Percentiles rank a stretch among this genome's conserved stretches.
These are phyloP conservation scores for Colletotrichum simmondsii DNA, from an alignment of 2,329 filamentous ascomycete genomes.

Conservation along the genomic window DNA sequence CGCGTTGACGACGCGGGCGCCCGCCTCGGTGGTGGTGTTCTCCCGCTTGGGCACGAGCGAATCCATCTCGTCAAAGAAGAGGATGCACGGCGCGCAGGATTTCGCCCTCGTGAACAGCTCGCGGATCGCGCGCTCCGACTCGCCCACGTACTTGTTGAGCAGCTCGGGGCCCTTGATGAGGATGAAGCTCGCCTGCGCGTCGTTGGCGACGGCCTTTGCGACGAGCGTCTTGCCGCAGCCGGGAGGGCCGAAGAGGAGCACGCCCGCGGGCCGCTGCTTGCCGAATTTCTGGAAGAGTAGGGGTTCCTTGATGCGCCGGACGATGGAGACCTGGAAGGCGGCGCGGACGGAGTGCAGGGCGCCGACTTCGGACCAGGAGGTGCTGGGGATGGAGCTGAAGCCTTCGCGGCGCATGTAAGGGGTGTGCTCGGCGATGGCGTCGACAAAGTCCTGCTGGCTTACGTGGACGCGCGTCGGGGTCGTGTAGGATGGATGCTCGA, in stretches of 20 bases:
- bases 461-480: conserved; percentile 41
- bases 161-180: conserved; percentile 96
- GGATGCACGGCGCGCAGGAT: conserved; percentile 88
- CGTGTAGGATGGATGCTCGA: conserved; percentile 36
- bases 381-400: conserved; percentile 92
- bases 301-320: conserved; percentile 87
- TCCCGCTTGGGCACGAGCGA: conserved; percentile 89
- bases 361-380: conserved; percentile 93
- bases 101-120: conserved; percentile 92
- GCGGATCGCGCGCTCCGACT: conserved; percentile 91
- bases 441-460: conserved; percentile 73
- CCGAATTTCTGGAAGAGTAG: conserved; percentile 81
- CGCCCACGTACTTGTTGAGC: conserved; percentile 97
- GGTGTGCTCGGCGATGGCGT: conserved; percentile 72
- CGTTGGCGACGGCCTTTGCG: conserved; percentile 95
- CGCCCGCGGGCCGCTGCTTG: conserved; percentile 84
- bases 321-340: conserved; percentile 86
- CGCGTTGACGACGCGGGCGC: conserved; percentile 91
- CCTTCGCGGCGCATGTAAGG: conserved; percentile 85
- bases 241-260: conserved; percentile 95
- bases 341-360: conserved; percentile 83
- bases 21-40: conserved; percentile 81
- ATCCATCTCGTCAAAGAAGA: conserved; percentile 93
- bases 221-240: conserved; percentile 97
- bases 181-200: conserved; percentile 97